Evolutionary conservation across 176 grass and related monocot species (phyloP), one percentile per base, ranked within the genome.

Genomic region (Carex parvula): DNA sequence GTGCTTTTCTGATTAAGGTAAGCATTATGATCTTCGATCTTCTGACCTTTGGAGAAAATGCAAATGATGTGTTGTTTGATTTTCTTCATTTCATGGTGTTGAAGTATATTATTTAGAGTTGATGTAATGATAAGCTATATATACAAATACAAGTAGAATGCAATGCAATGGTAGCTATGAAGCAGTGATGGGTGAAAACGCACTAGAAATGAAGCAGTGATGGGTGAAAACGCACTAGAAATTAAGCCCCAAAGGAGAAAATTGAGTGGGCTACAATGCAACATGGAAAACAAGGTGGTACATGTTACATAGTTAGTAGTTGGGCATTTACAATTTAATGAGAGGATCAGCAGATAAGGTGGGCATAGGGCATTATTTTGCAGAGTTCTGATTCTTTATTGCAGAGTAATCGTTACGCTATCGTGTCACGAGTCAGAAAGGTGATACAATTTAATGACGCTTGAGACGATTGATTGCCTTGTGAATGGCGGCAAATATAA

Each of bases 261-360:
- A 4, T 63, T 44, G 35, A 65, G 80, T 83, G 33, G 12, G 11
- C 26, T 5, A 11, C 8, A 4, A 0, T 81, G 32, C 48, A 63
- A 9, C 13, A 35, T 42, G 4, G 42, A 22, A 68, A 83, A 50
- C 24, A 83, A 26, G 32, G 79, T 77, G 79, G 78, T 82, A 82
- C 80, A 50, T 26, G n/a, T n/a, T n/a, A 0, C 79, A 50, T 24
- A n/a, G 2, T 41, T 81, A 81, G 79, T 64, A 81, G 79, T 81
- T 81, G 58, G 60, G 8, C 53, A 82, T 46, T 26, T 26, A 26
- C 26, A 1, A 26, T 26, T 44, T 82, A 82, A 65, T 22, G 35
- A 29, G 61, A 48, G 8, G 69, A 75, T 75, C 70, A 75, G 44
- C 61, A 50, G 57, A 50, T 65, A 29, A 66, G 63, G 46, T 64